Percentiles rank a stretch among this genome's conserved stretches.
phyloP scores from a whole-genome alignment of 1,284 basidiomycete genomes.

The Uromyces viciae-fabae region DNA sequence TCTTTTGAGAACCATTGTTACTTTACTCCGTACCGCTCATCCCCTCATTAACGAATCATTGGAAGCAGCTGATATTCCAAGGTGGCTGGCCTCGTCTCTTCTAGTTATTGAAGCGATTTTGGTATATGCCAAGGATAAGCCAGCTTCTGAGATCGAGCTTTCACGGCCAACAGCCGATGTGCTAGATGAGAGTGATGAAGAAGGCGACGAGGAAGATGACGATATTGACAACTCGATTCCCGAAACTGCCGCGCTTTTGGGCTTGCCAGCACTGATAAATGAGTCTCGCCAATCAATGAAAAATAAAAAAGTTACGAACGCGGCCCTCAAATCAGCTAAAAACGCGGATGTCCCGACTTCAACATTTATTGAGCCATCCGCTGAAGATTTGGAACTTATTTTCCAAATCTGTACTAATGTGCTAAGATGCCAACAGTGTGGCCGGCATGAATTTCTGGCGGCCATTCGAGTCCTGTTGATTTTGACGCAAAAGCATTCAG shows the following conservation, averaged over 20 bases:
- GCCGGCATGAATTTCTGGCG: slow-evolving; percentile 39
- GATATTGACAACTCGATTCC: slow-evolving; percentile 54
- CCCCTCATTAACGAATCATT: slow-evolving; percentile 49
- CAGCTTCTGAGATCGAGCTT: slow-evolving; percentile 57
- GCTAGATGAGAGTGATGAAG: slow-evolving; percentile 61
- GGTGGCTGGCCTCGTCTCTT: slow-evolving; percentile 77
- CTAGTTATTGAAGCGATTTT: slow-evolving; percentile 78
- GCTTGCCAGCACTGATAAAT: slow-evolving; percentile 16
- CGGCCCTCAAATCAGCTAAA: slow-evolving; percentile 2
- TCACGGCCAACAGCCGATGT: slow-evolving; percentile 56
- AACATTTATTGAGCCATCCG: slow-evolving; percentile 11
- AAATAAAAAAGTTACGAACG: neutral
- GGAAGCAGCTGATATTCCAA: slow-evolving; percentile 58
- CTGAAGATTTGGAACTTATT: slow-evolving; percentile 26
- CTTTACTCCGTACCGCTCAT: slow-evolving; percentile 44
- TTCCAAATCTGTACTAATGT: slow-evolving; percentile 45
- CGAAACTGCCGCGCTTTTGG: slow-evolving; percentile 10
- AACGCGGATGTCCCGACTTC: slow-evolving; percentile 17
- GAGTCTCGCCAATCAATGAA: slow-evolving; percentile 51
- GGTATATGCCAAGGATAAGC: slow-evolving; percentile 68
- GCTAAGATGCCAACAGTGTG: slow-evolving; percentile 26
- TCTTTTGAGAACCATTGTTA: slow-evolving; percentile 47
- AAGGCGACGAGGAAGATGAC: slow-evolving; percentile 58
- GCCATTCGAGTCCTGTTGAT: slow-evolving; percentile 39
- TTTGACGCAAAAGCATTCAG: slow-evolving; percentile 38